Conservation (phyloP, 352 stramenopile species). For the Globisporangium apiculatum region DNA sequence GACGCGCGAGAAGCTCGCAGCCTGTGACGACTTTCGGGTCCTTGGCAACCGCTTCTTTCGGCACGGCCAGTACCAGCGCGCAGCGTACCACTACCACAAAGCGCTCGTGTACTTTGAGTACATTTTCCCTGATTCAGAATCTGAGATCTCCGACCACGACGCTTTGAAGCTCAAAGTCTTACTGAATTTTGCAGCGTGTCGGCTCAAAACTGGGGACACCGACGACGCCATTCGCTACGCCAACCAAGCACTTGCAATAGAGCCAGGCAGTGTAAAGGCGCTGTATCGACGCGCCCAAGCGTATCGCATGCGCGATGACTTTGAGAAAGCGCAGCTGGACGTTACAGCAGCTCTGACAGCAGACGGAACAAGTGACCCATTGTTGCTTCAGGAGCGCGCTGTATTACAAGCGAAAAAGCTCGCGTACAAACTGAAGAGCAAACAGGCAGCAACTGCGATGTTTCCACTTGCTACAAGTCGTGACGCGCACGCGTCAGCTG, state of each 20-base stretch:
- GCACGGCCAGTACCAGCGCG: constrained; percentile 76
- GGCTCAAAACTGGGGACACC: constrained; percentile 63
- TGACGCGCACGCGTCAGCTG: constrained; percentile 10
- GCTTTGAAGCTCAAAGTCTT: constrained; percentile 48
- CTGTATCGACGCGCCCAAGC: constrained; percentile 64
- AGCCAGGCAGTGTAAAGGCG: constrained; percentile 53
- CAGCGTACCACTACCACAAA: constrained; percentile 76
- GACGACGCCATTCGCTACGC: constrained; percentile 69
- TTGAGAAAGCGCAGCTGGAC: constrained; percentile 46
- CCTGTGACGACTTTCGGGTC: constrained; percentile 60
- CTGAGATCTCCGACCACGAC: constrained; percentile 41
- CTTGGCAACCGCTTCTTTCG: constrained; percentile 72
- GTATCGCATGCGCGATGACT: constrained; percentile 60
- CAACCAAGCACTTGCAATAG: constrained; percentile 46
- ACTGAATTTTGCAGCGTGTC: constrained; percentile 71
- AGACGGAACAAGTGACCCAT: constrained; percentile 17
- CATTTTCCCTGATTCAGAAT: constrained; percentile 64
- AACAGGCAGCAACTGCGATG: constrained; percentile 68
- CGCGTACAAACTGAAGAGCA: constrained; percentile 62
- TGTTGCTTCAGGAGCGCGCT: constrained; percentile 48
- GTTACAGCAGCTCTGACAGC: constrained; percentile 21
- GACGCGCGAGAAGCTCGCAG: constrained; percentile 43
- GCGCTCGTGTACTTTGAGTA: constrained; percentile 86
- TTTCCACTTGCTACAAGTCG: constrained; percentile 19
- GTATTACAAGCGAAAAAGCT: constrained; percentile 60